Base-by-base conservation (phyloP, 2,329 filamentous ascomycete genomes). In the Cladosporium sp. region DNA sequence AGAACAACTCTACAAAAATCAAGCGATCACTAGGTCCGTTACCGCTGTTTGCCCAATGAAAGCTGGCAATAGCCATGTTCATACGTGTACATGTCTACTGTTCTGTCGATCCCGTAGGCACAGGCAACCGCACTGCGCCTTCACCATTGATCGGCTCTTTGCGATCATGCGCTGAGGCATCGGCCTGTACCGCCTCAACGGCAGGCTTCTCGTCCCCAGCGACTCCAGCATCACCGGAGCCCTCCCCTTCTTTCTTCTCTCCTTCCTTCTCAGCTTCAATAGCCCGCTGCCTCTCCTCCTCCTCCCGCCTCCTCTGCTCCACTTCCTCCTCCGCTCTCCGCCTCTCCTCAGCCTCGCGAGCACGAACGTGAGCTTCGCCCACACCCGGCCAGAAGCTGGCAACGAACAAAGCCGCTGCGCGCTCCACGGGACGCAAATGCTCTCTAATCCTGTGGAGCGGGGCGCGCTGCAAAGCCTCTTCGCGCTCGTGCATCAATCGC, bases 311-410 rank as follows among this genome's bases (percentile, higher is more conserved):
- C 33, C 57, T 50, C 14, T 57, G 58, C 19, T 59, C 62, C 34
- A 62, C 56, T 38, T 62, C 64, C 53, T 63, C 63, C 42, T 64
- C 63, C 10, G 52, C 53, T 34, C 55, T 42, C 34, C 64, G 53
- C 44, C 63, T 54, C 50, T 67, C 66, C 49, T 68, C 67, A 52
- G 70, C 70, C 56, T 77, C 73, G 13, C 77, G 72, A 22, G 77
- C 80, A 56, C 75, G 70, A 11, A 84, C 77, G 63, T 82, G 79
- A 7, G 79, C 71, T 63, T 85, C 82, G 0, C 82, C 81, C 22
- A 85, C 72, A 0, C 82, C 82, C 1, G 82, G 82, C 63, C 82
- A 77, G 46, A 85, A 62, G 64, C 78, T 83, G 0, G 81, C 81
- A 33, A 85, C 63, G 55, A 85, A 82, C n/a, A 85, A 69, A n/a